These are phyloP conservation scores for Myxozyma neglecta DNA, from an alignment of 805 yeast species.

Conservation along the genomic window DNA sequence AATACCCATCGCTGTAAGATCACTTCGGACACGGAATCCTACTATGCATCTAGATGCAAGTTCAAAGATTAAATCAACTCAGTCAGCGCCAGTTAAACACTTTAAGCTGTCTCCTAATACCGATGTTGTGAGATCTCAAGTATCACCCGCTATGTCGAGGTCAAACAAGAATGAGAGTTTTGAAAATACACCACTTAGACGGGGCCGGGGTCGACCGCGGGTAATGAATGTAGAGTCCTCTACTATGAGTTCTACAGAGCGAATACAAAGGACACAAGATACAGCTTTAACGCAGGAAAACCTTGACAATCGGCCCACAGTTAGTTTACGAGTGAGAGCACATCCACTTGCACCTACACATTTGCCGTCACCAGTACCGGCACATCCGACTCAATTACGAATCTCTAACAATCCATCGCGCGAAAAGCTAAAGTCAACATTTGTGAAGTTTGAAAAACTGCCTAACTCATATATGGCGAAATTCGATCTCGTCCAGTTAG, in stretches of 20 bases:
- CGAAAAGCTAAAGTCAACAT: neutral
- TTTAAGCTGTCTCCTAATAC: neutral
- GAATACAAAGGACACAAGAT: neutral
- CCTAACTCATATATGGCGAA: constrained; percentile 12
- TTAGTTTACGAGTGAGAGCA: constrained; percentile 3
- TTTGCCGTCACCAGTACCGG: neutral
- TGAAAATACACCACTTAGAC: neutral
- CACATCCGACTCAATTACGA: neutral
- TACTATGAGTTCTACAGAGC: neutral
- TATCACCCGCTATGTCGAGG: neutral
- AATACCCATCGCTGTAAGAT: neutral
- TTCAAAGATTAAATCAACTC: neutral
- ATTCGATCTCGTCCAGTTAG: constrained; percentile 18
- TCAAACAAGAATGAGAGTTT: neutral
- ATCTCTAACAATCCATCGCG: neutral
- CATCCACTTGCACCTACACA: neutral
- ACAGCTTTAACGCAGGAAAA: neutral
- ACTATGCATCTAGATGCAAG: neutral
- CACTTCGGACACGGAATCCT: neutral
- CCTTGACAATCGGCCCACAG: neutral
- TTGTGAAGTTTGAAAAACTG: constrained; percentile 9
- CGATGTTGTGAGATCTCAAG: neutral
- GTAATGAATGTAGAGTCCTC: neutral
- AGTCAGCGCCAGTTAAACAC: neutral
- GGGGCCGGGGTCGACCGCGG: neutral